These are phyloP conservation scores for Saccharomycopsis schoenii DNA, from an alignment of 805 yeast genomes.

Conservation along the genomic window DNA sequence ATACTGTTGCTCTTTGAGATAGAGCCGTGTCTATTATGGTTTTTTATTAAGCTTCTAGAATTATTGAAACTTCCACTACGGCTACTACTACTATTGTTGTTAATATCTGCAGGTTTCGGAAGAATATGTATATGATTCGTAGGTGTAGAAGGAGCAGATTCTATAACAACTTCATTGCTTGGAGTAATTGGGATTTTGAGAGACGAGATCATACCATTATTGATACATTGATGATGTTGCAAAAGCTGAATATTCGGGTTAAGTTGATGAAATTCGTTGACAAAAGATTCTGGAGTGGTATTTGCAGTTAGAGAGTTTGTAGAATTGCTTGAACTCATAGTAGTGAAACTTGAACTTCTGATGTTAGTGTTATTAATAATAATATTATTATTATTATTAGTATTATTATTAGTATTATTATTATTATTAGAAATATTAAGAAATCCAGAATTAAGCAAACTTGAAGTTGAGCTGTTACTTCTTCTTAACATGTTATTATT, in stretches of 20 bases:
- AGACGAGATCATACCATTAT: background rate
- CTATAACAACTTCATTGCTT: background rate
- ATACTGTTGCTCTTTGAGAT: background rate
- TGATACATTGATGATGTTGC: background rate
- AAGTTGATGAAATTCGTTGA: background rate
- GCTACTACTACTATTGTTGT: slow-evolving; percentile 7
- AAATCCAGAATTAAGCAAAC: slow-evolving; percentile 2
- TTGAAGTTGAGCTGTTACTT: slow-evolving; percentile 4
- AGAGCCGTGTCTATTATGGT: slow-evolving; percentile 7
- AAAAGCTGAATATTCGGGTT: slow-evolving; percentile 1
- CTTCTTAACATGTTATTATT: background rate
- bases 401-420: background rate
- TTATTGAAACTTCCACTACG: slow-evolving; percentile 8
- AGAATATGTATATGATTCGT: slow-evolving; percentile 15
- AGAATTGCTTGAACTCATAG: background rate
- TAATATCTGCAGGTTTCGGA: slow-evolving; percentile 14
- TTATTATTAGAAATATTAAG: background rate
- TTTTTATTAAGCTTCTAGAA: slow-evolving; percentile 5
- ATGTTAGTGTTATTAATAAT: background rate
- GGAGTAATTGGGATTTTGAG: background rate
- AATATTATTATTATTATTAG: slow-evolving; percentile 1
- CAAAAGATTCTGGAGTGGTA: background rate
- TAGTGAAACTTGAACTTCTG: background rate
- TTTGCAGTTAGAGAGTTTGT: background rate
- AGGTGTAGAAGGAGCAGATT: slow-evolving; percentile 3